Evolutionary conservation across 2,329 filamentous ascomycete genomes (phyloP), one percentile per base, ranked within the genome.

Genomic region (Fusarium duplospermum): DNA sequence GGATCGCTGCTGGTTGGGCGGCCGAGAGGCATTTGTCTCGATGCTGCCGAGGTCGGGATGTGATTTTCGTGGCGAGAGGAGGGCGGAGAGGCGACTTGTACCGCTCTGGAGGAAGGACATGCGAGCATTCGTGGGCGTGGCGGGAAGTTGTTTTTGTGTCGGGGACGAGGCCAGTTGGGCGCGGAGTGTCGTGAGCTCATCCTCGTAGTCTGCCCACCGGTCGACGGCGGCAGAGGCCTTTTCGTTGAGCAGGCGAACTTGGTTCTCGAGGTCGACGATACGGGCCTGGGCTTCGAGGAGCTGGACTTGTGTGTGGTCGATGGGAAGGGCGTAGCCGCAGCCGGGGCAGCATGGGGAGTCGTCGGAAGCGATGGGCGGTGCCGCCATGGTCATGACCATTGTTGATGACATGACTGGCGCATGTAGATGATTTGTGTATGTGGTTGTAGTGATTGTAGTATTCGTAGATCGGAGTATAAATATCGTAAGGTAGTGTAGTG

Each of bases 171-270:
- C 80, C 24, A 74, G 79, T 79, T 78, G 76, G 38, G 83, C 84
- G 74, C 89, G 89, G 64, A 94, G 86, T 52, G 83, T 85, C 52
- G 89, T 86, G 45, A 95, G 87, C 81, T 95, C 92, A 82, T 94
- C 93, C 83, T 96, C 93, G 86, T 94, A 95, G 84, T 94, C 92
- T 79, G 93, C 92, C 88, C 89, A 91, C 80, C 88, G 89, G 81
- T 91, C 88, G 71, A 90, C 87, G 80, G 86, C 86, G 36, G 90
- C 89, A 4, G 91, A 88, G 65, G 92, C 92, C 82, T 93, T 94
- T 75, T 93, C 87, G 81, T 91, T 94, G 67, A 95, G 87, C 63
- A 91, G 83, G 65, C 89, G 87, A 63, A 95, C 90, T 79, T 95
- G 93, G 38, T 89, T 87, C 82, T 95, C 90, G 52, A 96, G 87